Base-by-base conservation (phyloP, 1,139 yeast genomes). In the Candida glucosophila region DNA sequence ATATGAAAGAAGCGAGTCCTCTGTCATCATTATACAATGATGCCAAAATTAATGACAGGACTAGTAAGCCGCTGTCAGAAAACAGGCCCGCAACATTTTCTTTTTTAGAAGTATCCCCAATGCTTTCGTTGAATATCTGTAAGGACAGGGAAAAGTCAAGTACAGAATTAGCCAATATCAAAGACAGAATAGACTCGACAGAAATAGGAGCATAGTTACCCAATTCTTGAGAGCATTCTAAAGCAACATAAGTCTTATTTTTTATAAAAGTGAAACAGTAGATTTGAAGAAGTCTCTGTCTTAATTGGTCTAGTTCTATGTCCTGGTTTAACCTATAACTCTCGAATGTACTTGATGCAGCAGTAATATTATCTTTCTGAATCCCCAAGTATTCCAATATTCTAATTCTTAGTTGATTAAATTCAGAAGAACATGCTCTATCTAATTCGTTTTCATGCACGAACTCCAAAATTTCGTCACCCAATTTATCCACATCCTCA, bases 1-100 rank as follows among this genome's bases (percentile, higher is more conserved):
- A 62, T n/a, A 78, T 51, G 22, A 77, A 62, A 22, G 65, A 59
- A 0, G 85, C 83, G 44, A 79, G 67, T 29, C 73, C 77, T 20
- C 82, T 47, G 39, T 79, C 85, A 19, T 60, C 55, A 19, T 63
- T 60, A 12, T 62, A 52, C 19, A 79, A 48, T 28, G 55, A 58
- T 1, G 72, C 62, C 13, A 73, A 39, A 12, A 76, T 49, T 26
- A 77, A 49, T 1, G 79, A 52, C 36, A 76, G 76, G 0, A 77
- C 66, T 13, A 77, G 41, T 15, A 55, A 36, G 1, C 76, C 77
- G 12, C 68, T 52, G 2, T 64, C 55, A 0, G 74, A 60, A 15
- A 67, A 40, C 3, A 49, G 49, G 2, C 60, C 49, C 2, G 23
- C 30, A 5, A 50, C 51, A 28, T 65, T 64, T 5, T 61, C 41